Evolutionary conservation across 2,329 filamentous ascomycete species (phyloP), one percentile per base, ranked within the genome.

Genomic region (Thermoascus crustaceus): DNA sequence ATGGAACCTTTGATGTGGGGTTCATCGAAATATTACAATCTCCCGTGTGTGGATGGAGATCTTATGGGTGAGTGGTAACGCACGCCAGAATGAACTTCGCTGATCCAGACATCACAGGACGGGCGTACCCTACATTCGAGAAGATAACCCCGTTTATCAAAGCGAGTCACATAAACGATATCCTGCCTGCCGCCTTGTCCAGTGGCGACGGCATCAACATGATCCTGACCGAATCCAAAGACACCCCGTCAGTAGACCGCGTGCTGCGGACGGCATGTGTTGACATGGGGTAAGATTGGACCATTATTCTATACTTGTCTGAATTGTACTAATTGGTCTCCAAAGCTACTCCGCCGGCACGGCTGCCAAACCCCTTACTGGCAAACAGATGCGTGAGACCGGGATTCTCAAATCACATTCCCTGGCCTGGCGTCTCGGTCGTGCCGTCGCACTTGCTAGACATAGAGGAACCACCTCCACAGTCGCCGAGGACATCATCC

Each of bases 331-430:
- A 18, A 29, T 17, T 14, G 8, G n/a, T 4, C 9, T 17, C 6
- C n/a, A 29, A 29, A 34, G 31, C 14, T 37, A 18, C 19, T 18
- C 37, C 14, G 37, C 37, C 8, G 37, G 37, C 13, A 24, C 34
- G n/a, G 33, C 34, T 10, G 29, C 23, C 7, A 22, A 20, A 17
- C 33, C 33, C 16, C 61, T 75, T 0, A 63, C 64, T 0, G 71
- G 69, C 2, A 61, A 61, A 4, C 67, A 74, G 47, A 69, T 65
- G 26, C 67, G 62, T 41, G 60, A 66, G 3, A 73, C 68, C 67
- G 70, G 62, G 0, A 67, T 76, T 9, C 63, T 69, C 33, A 64
- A 74, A 39, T 75, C 70, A 0, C 56, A 72, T 7, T 75, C 70
- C 1, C 70, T 71, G 38, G 66, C 68, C 0, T 76, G 70, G 73